Conservation (phyloP, 192 early-diverging fungal species). For the Podochytrium sp. region DNA sequence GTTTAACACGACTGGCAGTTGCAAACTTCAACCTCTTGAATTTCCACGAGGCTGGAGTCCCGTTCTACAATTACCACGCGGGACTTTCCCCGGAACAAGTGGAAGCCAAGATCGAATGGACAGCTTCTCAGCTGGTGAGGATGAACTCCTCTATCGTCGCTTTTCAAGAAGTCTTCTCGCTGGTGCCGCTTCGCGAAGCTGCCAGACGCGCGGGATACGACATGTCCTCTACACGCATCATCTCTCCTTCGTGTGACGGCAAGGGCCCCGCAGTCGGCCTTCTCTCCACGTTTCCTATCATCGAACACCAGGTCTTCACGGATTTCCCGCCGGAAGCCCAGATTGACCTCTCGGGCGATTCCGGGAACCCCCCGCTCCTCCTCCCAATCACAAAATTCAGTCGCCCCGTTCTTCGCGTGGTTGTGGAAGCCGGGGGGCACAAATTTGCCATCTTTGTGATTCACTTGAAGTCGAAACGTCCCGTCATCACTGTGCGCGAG, state of each 20-base stretch:
- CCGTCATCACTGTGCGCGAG: neutral
- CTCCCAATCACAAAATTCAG: conserved; percentile 1
- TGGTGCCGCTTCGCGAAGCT: conserved; percentile 9
- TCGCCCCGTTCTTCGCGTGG: conserved; percentile 11
- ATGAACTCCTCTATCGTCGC: conserved; percentile 23
- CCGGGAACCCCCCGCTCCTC: conserved; percentile 2
- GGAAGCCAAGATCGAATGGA: conserved; percentile 28
- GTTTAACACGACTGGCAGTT: too few relatives aligned
- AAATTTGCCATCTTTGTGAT: conserved; percentile 4
- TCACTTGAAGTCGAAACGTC: conserved; percentile 21
- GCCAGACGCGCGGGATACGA: conserved; percentile 18
- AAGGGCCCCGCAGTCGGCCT: conserved; percentile 5
- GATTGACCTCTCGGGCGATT: conserved; percentile 1
- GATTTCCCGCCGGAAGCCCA: conserved; percentile 8
- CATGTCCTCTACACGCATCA: neutral
- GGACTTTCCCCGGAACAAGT: conserved; percentile 11
- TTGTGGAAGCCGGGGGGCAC: conserved; percentile 13
- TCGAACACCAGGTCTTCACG: neutral
- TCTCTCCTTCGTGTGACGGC: neutral
- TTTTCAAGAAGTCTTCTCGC: conserved; percentile 16
- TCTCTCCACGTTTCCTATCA: neutral
- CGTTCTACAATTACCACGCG: conserved; percentile 12
- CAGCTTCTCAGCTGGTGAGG: neutral
- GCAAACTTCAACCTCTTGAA: conserved; percentile 23
- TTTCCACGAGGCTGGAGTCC: conserved; percentile 9